These are phyloP conservation scores for Coffea humblotiana DNA, from an alignment of 305 asterid genomes.

Conservation along the genomic window DNA sequence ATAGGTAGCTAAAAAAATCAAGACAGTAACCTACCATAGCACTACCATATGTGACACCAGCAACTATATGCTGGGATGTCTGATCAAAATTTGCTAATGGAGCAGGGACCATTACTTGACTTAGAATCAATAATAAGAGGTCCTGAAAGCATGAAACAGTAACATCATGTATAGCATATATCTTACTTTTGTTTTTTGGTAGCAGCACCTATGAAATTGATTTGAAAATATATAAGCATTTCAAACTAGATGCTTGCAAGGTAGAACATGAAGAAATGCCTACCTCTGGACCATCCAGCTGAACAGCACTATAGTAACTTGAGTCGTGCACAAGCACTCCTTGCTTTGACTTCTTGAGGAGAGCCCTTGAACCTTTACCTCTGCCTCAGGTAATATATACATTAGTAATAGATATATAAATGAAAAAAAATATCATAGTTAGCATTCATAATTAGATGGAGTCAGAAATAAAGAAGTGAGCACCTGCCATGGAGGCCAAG, in stretches of 20 bases:
- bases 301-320: slow-evolving; percentile 63
- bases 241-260: not conserved
- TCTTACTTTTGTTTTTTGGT: not conserved
- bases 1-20: too few relatives aligned
- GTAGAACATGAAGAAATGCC: slow-evolving; percentile 25
- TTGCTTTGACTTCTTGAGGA: slow-evolving; percentile 56
- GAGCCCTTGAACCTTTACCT: slow-evolving; percentile 87
- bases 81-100: slow-evolving; percentile 43
- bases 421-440: too few relatives aligned
- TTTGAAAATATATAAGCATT: not conserved
- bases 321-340: slow-evolving; percentile 85
- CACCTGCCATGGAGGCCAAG: slow-evolving; percentile 87
- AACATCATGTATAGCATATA: not conserved
- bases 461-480: not conserved
- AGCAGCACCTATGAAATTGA: not conserved
- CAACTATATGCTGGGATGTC: slow-evolving; percentile 41
- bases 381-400: slow-evolving; percentile 44
- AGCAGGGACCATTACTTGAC: slow-evolving; percentile 57
- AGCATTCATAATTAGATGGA: not conserved
- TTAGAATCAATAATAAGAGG: slow-evolving; percentile 46
- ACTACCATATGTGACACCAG: slow-evolving; percentile 58
- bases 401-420: not conserved
- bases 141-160: slow-evolving; percentile 51
- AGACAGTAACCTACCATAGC: slow-evolving; percentile 58
- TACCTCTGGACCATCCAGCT: slow-evolving; percentile 82